Evolutionary conservation across 805 yeast species (phyloP).

Genomic region (Wickerhamiella allomyrinae): DNA sequence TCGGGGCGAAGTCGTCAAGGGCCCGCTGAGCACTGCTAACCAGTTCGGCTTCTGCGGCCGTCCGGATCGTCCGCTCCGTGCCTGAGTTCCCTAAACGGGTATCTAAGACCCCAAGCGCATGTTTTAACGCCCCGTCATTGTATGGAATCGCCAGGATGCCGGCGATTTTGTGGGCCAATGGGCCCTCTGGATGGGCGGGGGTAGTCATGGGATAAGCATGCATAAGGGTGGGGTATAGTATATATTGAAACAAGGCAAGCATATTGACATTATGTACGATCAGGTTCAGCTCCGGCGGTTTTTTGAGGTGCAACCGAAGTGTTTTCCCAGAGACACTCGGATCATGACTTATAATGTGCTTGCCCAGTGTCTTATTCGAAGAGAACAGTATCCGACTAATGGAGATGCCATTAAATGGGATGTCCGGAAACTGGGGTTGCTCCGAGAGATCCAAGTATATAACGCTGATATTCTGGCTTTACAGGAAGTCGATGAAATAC

Average conservation of each 20-base stretch:
- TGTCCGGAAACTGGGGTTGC: conserved; percentile 48
- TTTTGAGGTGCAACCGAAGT: too few relatives aligned
- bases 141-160: not conserved
- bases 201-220: not conserved
- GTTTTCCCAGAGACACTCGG: too few relatives aligned
- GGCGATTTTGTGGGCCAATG: conserved; percentile 1
- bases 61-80: conserved; percentile 12
- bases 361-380: conserved; percentile 73
- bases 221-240: too few relatives aligned
- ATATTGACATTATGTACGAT: too few relatives aligned
- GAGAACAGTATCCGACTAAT: conserved; percentile 70
- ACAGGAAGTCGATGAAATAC: conserved; percentile 72
- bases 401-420: conserved; percentile 71
- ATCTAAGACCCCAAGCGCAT: conserved; percentile 15
- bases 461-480: conserved; percentile 61
- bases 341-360: conserved; percentile 71
- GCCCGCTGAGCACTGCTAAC: conserved; percentile 22
- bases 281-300: too few relatives aligned
- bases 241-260: too few relatives aligned
- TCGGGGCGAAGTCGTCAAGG: conserved; percentile 15
- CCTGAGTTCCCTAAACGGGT: not conserved
- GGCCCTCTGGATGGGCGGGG: conserved; percentile 1
- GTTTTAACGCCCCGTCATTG: conserved; percentile 9
- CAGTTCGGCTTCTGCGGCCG: conserved; percentile 6
- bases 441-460: conserved; percentile 52